Conservation (phyloP, 495 filamentous ascomycete genomes). For the Neurospora sp. region DNA sequence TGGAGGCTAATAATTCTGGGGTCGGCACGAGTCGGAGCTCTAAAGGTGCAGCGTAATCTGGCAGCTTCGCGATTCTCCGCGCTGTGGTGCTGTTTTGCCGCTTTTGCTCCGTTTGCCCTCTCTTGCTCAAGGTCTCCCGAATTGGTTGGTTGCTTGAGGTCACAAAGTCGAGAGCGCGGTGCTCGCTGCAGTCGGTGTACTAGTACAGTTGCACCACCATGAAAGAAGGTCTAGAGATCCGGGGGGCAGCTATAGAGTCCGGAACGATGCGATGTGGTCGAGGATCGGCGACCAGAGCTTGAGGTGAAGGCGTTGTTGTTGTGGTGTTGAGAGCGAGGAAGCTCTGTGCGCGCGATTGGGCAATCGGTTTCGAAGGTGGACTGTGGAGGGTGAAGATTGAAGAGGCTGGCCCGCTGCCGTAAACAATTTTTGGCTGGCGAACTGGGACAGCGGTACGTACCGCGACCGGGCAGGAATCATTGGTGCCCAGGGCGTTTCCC, state of each 20-base stretch:
- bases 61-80: not conserved
- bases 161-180: not conserved
- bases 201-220: constrained; percentile 16
- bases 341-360: not conserved
- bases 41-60: not conserved
- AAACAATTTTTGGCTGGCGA: constrained; percentile 27
- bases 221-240: not conserved
- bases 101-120: not conserved
- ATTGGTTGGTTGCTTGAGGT: not conserved
- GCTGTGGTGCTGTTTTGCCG: not conserved
- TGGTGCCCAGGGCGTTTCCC: constrained; percentile 8
- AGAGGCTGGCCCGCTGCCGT: constrained; percentile 15
- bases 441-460: not conserved
- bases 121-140: not conserved
- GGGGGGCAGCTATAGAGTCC: not conserved
- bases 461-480: constrained; percentile 15
- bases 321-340: constrained; percentile 6
- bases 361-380: not conserved
- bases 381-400: constrained; percentile 1
- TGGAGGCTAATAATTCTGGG: not conserved
- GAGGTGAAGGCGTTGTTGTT: constrained; percentile 1
- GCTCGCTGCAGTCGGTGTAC: constrained; percentile 8
- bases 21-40: not conserved
- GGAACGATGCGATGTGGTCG: not conserved
- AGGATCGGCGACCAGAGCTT: not conserved